Conservation (phyloP, 352 stramenopile species). For the Globisporangium spinosum region DNA sequence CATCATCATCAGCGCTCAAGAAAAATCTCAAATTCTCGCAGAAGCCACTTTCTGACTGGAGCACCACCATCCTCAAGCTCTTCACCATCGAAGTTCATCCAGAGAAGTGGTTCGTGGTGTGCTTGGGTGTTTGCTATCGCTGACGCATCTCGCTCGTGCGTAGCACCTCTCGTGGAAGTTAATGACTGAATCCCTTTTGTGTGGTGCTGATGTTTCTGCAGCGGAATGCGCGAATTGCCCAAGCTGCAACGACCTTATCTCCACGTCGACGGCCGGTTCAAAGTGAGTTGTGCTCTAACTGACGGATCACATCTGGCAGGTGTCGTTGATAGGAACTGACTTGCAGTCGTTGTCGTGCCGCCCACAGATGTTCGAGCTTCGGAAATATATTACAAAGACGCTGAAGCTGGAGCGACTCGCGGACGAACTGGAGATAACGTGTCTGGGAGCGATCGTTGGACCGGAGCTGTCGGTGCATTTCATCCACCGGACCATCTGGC, state of each 20-base stretch:
- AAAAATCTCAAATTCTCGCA: not conserved
- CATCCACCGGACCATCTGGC: slow-evolving; percentile 65
- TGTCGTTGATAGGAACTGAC: slow-evolving; percentile 1
- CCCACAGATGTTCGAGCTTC: slow-evolving; percentile 53
- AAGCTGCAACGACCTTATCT: slow-evolving; percentile 43
- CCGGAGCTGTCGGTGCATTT: slow-evolving; percentile 64
- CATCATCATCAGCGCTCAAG: not conserved
- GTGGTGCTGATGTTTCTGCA: not conserved
- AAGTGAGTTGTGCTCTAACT: slow-evolving; percentile 26
- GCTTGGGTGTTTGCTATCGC: not conserved
- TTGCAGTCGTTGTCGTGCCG: not conserved
- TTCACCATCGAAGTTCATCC: slow-evolving; percentile 15
- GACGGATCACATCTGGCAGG: slow-evolving; percentile 1
- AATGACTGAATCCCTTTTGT: slow-evolving; percentile 1
- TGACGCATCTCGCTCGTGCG: not conserved
- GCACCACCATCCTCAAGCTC: slow-evolving; percentile 5
- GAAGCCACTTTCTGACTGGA: slow-evolving; percentile 10
- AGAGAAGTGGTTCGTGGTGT: not conserved
- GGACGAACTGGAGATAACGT: slow-evolving; percentile 48
- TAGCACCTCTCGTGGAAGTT: not conserved
- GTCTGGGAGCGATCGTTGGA: slow-evolving; percentile 52
- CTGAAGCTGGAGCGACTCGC: slow-evolving; percentile 25
- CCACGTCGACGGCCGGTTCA: slow-evolving; percentile 60
- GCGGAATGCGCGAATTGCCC: slow-evolving; percentile 20
- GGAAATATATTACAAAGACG: slow-evolving; percentile 39